These are phyloP conservation scores for Bruguiera hainesii DNA, from an alignment of 441 rosid species.

Conservation along the genomic window DNA sequence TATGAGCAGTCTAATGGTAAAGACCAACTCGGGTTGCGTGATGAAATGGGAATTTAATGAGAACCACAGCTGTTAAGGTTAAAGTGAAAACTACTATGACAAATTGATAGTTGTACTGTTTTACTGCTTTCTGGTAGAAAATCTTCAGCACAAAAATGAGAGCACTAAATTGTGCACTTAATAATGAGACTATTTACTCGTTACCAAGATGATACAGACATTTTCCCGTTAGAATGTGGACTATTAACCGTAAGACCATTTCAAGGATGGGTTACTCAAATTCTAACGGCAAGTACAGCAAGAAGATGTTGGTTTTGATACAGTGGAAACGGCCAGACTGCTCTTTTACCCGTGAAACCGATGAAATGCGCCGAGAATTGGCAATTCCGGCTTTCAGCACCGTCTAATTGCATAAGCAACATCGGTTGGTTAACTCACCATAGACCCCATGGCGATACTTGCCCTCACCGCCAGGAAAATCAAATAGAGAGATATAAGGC, in stretches of 20 bases:
- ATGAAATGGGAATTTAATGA: too few relatives aligned
- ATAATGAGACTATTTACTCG: not conserved
- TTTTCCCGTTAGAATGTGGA: not conserved
- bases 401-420: slow-evolving; percentile 5
- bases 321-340: not conserved
- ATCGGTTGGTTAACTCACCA: slow-evolving; percentile 11
- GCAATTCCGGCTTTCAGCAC: not conserved
- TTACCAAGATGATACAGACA: not conserved
- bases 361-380: not conserved
- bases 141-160: not conserved
- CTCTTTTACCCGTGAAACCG: not conserved
- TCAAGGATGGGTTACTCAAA: not conserved
- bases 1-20: too few relatives aligned
- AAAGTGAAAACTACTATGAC: too few relatives aligned
- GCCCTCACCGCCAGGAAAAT: slow-evolving; percentile 60
- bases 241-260: not conserved
- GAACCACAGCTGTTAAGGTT: too few relatives aligned
- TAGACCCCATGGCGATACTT: slow-evolving; percentile 44
- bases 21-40: too few relatives aligned
- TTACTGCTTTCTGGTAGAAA: too few relatives aligned
- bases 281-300: not conserved
- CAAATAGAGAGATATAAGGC: slow-evolving; percentile 65
- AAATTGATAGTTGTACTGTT: too few relatives aligned
- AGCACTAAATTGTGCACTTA: not conserved
- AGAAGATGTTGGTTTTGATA: not conserved